These are phyloP conservation scores for Botrytis tulipae DNA, from an alignment of 2,329 filamentous ascomycete species.

Conservation along the genomic window DNA sequence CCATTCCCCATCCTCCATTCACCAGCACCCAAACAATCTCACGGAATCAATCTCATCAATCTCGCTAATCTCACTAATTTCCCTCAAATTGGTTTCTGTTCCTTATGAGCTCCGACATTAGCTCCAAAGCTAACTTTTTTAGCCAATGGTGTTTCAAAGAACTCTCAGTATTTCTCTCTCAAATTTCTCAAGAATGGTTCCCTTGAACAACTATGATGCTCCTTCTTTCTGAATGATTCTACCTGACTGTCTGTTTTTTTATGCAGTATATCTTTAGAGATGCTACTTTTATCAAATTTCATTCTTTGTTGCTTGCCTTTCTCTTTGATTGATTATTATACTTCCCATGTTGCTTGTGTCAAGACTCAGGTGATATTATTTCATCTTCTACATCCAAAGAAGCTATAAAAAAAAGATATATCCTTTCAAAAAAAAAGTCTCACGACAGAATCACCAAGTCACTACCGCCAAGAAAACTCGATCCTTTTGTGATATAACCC, in stretches of 20 bases:
- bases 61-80: neutral
- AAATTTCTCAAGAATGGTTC: too few relatives aligned
- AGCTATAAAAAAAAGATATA: too few relatives aligned
- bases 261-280: neutral
- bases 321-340: neutral
- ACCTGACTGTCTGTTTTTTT: neutral
- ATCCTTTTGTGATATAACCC: neutral
- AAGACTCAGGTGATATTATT: neutral
- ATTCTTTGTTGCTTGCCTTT: neutral
- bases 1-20: neutral
- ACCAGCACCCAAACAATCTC: neutral
- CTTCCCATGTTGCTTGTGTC: neutral
- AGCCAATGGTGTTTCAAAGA: too few relatives aligned
- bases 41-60: neutral
- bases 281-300: neutral
- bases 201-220: too few relatives aligned
- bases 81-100: neutral
- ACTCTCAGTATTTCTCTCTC: neutral
- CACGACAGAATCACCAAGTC: neutral
- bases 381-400: neutral
- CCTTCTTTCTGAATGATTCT: too few relatives aligned
- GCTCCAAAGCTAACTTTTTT: too few relatives aligned
- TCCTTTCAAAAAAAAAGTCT: neutral
- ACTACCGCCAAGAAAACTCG: neutral
- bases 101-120: neutral